Percentiles rank a stretch among this genome's conserved stretches.
Evolutionary conservation across 2,329 filamentous ascomycete genomes (phyloP).

Genomic region (Apiospora hydei): DNA sequence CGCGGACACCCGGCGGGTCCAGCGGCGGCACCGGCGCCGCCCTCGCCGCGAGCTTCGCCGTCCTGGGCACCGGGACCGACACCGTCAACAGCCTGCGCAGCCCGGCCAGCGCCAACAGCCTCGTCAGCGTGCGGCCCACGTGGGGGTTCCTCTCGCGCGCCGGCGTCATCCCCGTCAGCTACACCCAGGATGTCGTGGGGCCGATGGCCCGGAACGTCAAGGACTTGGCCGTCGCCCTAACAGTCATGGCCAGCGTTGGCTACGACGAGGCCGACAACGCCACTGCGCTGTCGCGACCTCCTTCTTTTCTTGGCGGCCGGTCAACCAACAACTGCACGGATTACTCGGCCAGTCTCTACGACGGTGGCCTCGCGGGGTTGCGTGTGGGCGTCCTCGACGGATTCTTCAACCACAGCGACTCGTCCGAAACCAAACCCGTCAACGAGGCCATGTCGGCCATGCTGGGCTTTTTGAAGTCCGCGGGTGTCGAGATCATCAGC

Average conservation of each 20-base stretch:
- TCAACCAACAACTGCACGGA: slow-evolving; percentile 44
- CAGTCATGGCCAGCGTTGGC: slow-evolving; percentile 60
- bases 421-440: slow-evolving; percentile 63
- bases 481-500: slow-evolving; percentile 58
- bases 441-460: slow-evolving; percentile 59
- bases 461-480: slow-evolving; percentile 50
- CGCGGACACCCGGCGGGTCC: slow-evolving; percentile 69
- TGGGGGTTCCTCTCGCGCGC: slow-evolving; percentile 56
- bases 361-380: slow-evolving; percentile 37
- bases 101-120: slow-evolving; percentile 66
- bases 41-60: slow-evolving; percentile 60
- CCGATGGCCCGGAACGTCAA: slow-evolving; percentile 59
- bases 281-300: slow-evolving; percentile 45
- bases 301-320: slow-evolving; percentile 42
- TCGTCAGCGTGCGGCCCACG: slow-evolving; percentile 67
- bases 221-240: slow-evolving; percentile 58
- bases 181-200: slow-evolving; percentile 63
- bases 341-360: slow-evolving; percentile 51
- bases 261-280: slow-evolving; percentile 60
- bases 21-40: slow-evolving; percentile 69
- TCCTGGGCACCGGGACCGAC: slow-evolving; percentile 66
- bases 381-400: slow-evolving; percentile 50
- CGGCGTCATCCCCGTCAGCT: slow-evolving; percentile 63
- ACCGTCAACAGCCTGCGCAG: slow-evolving; percentile 69
- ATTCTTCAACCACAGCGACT: slow-evolving; percentile 62